Evolutionary conservation across 192 early-diverging fungal species (phyloP), one percentile per base, ranked within the genome.

Genomic region (Backusella mclennaniae): DNA sequence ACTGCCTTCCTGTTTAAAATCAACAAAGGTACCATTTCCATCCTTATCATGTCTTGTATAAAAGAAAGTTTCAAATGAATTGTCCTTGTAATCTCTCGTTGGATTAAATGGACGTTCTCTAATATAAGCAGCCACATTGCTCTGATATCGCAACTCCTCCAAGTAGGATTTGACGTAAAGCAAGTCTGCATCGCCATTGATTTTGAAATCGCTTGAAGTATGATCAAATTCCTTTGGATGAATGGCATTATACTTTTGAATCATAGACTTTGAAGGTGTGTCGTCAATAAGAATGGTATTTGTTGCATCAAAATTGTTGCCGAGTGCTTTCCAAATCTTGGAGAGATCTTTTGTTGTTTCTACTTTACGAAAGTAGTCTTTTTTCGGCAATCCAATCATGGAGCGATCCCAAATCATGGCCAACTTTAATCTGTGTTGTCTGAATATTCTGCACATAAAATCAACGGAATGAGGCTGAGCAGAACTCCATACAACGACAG

Each of bases 401-500:
- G 53, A 59, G 17, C 93, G 85, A 36, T 83, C 85, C 93, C 93
- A 94, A n/a, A 89, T 82, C 21, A 86, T 80, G 17, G 85, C 77
- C 23, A 87, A 84, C 12, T 78, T 72, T 2, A 75, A 42, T 2
- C 67, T 67, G 26, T 86, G 35, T 1, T 77, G 69, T 1, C 70
- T 77, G 78, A 93, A 87, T 41, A 80, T 26, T 6, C 68, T 39
- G n/a, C 91, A 46, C 90, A 93, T 93, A 14, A 75, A 83, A 5
- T 80, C 19, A 1, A 94, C 89, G 46, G 84, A 93, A 0, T 38
- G 26, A 1, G 82, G 83, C 21, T 87, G 84, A 0, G 93, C 91
- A 7, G 91, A 91, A 68, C 90, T 91, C 93, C 93, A 94, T 6
- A 94, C 78, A 89, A 93, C 90, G 21, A 94, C 92, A 3, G 82